Evolutionary conservation across 192 early-diverging fungal genomes (phyloP), one percentile per base, ranked within the genome.

Genomic region (Dissophora globulifera): DNA sequence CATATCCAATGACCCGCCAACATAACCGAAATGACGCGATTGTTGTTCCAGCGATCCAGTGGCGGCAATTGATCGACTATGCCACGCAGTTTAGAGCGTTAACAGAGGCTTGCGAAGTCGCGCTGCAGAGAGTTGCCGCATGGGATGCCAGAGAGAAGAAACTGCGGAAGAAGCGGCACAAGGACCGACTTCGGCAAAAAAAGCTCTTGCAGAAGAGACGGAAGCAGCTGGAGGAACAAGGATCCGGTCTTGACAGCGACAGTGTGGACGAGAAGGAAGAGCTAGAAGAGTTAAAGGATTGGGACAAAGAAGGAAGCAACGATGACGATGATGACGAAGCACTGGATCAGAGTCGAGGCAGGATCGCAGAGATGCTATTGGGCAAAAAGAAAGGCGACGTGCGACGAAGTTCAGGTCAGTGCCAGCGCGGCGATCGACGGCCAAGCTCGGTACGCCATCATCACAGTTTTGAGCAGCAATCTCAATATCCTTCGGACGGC

Each of bases 271-370:
- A 64, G 15, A 40, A 62, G 25, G 53, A 71, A 15, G 69, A 74
- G 29, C 27, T 64, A 17, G 69, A 64, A 15, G 61, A 52, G 22
- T 32, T 67, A 30, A 53, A 67, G 11, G 51, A 55, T 11, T 63
- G 62, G 49, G 55, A 60, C 2, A 62, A 75, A 12, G 71, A 75
- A 20, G 61, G 59, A 31, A 57, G 42, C 25, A 20, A 47, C 0
- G 61, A 53, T 23, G 69, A 72, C 0, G 58, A 64, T 22, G 54
- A 58, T 10, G 69, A 72, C 3, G 54, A 63, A 19, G 27, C 17
- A 16, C 31, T 63, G 23, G 69, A 64, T 26, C 46, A 22, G 8
- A 35, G 47, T 8, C 52, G 69, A 29, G n/a, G 29, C 2, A 41
- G 31, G 10, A 49, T 71, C 25, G 25, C 45, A 1, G 43, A 33